phyloP scores from a whole-genome alignment of 2,329 filamentous ascomycete genomes.

The Teratosphaeria epicoccoides region DNA sequence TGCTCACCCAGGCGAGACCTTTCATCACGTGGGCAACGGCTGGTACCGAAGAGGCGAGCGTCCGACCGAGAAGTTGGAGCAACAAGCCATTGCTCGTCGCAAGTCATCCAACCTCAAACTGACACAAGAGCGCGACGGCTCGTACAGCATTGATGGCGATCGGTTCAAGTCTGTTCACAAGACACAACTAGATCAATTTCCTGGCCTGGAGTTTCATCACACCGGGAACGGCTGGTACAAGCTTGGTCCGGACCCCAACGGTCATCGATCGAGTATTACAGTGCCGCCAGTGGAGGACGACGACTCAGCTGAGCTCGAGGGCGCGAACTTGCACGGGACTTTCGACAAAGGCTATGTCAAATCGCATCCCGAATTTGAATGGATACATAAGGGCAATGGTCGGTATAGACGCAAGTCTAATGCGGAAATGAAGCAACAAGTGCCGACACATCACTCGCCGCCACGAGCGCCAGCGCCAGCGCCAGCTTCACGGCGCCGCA shows the following conservation, averaged over 20 bases:
- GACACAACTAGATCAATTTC: slow-evolving; percentile 9
- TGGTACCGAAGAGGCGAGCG: slow-evolving; percentile 13
- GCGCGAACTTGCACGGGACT: slow-evolving; percentile 2
- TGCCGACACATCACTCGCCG: slow-evolving; percentile 2
- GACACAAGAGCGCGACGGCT: not conserved
- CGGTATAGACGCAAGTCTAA: slow-evolving; percentile 16
- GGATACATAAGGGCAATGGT: slow-evolving; percentile 24
- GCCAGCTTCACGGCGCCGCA: not conserved
- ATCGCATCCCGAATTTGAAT: slow-evolving; percentile 21
- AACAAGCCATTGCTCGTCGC: not conserved
- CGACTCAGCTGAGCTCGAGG: not conserved
- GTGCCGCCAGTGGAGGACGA: not conserved
- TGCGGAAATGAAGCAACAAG: not conserved
- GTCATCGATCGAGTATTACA: slow-evolving; percentile 3
- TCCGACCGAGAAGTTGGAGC: not conserved
- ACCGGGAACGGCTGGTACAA: slow-evolving; percentile 17
- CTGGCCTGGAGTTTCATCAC: slow-evolving; percentile 13
- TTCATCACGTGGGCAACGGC: slow-evolving; percentile 16
- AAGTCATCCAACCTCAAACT: not conserved
- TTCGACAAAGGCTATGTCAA: slow-evolving; percentile 20
- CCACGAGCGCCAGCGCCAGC: not conserved
- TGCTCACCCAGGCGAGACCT: slow-evolving; percentile 9
- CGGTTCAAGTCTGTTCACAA: slow-evolving; percentile 5
- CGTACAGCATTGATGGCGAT: not conserved
- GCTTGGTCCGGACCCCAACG: slow-evolving; percentile 8